These are phyloP conservation scores for Clarireedia sp. DNA, from an alignment of 2,329 filamentous ascomycete genomes.

Conservation along the genomic window DNA sequence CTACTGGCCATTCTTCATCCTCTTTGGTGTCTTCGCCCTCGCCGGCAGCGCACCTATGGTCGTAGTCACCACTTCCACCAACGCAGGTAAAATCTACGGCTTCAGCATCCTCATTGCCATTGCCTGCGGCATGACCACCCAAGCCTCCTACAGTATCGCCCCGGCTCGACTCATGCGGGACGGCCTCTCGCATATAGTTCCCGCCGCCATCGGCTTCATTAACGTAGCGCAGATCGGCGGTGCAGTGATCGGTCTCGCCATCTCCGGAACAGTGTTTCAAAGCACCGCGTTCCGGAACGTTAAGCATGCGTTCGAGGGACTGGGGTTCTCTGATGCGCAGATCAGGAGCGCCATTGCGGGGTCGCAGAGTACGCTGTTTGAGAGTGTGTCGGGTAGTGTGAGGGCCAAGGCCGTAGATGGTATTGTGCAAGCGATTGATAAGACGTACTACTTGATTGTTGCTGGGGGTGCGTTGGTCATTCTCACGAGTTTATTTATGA, in stretches of 20 bases:
- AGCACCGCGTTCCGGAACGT: conserved; percentile 27
- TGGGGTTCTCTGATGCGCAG: conserved; percentile 14
- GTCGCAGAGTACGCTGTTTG: conserved; percentile 10
- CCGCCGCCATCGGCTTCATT: conserved; percentile 30
- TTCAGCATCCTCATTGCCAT: conserved; percentile 32
- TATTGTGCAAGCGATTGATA: conserved; percentile 24
- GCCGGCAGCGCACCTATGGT: conserved; percentile 24
- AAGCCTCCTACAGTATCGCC: conserved; percentile 10
- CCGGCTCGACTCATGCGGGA: conserved; percentile 26
- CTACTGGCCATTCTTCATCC: conserved; percentile 9
- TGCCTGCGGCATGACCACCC: conserved; percentile 30
- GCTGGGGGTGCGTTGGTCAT: conserved; percentile 23
- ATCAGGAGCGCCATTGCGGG: conserved; percentile 22
- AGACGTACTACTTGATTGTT: conserved; percentile 25
- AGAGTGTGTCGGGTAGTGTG: conserved; percentile 5
- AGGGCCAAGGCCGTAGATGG: conserved; percentile 20
- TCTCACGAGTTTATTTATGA: conserved; percentile 24
- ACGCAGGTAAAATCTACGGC: conserved; percentile 27
- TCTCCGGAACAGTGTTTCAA: conserved; percentile 31
- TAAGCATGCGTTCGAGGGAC: conserved; percentile 13
- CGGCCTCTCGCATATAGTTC: conserved; percentile 14
- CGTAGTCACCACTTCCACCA: conserved; percentile 22
- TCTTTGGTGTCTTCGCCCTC: conserved; percentile 6
- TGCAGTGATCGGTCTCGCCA: conserved; percentile 28
- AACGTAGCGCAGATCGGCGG: conserved; percentile 29